phyloP scores from a whole-genome alignment of 306 rosid species.

The Castanea mollissima region DNA sequence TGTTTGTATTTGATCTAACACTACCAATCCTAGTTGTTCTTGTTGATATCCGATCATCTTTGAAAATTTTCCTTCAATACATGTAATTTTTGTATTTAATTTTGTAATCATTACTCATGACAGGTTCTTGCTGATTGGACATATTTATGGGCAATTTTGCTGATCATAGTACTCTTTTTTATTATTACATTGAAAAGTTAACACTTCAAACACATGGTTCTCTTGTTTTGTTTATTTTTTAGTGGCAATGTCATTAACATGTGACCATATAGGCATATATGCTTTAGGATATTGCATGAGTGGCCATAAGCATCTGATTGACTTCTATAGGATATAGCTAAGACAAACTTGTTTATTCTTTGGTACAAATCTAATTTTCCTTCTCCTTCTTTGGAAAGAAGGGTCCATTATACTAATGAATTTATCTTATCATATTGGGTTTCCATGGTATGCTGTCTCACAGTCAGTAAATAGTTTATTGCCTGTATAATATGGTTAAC shows the following conservation, averaged over 20 bases:
- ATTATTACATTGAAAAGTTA: constrained; percentile 58
- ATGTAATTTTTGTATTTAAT: neutral
- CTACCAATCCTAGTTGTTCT: neutral
- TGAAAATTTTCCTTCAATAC: neutral
- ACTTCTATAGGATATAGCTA: constrained; percentile 16
- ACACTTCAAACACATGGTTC: neutral
- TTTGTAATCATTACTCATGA: constrained; percentile 20
- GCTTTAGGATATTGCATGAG: constrained; percentile 20
- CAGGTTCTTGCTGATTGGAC: constrained; percentile 80
- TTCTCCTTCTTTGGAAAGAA: constrained; percentile 39
- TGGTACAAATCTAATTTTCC: constrained; percentile 43
- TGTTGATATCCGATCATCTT: neutral
- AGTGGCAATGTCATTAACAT: constrained; percentile 16
- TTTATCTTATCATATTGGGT: constrained; percentile 67
- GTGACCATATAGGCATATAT: constrained; percentile 5
- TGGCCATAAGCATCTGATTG: constrained; percentile 10
- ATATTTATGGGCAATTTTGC: constrained; percentile 41
- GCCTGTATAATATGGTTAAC: neutral
- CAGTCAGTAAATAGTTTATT: constrained; percentile 2
- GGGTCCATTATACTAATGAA: constrained; percentile 45
- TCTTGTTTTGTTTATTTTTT: constrained; percentile 11
- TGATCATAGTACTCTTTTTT: constrained; percentile 38
- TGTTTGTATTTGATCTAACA: too few species aligned
- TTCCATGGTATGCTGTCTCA: constrained; percentile 55
- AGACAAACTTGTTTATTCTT: constrained; percentile 17